Evolutionary conservation across 306 rosid genomes (phyloP).

Genomic region (Cucumis cinereus): DNA sequence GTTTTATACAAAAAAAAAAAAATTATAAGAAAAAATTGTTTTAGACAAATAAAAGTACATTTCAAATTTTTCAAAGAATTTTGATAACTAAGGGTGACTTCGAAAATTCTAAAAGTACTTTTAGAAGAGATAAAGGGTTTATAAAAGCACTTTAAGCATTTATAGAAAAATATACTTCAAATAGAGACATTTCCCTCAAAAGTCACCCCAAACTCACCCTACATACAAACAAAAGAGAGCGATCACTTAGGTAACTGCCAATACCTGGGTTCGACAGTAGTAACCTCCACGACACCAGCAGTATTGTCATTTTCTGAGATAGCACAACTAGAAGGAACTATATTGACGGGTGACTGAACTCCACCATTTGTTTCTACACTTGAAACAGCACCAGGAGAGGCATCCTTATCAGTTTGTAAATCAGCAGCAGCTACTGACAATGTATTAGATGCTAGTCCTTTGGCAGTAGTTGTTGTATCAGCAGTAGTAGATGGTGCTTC

Average conservation of each 20-base stretch:
- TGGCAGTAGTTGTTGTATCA: conserved; percentile 34
- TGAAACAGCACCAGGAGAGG: conserved; percentile 39
- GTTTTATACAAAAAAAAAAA: neutral
- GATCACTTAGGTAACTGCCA: conserved; percentile 5
- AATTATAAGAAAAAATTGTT: too few species aligned
- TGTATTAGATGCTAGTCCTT: conserved; percentile 50
- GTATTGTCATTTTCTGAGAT: conserved; percentile 28
- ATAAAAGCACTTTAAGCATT: neutral
- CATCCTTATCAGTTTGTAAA: conserved; percentile 22
- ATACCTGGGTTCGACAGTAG: conserved; percentile 45
- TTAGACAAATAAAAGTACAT: neutral
- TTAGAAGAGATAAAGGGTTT: neutral
- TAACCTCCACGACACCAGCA: conserved; percentile 19
- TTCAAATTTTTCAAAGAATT: neutral
- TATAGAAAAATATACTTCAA: neutral
- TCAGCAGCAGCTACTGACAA: conserved; percentile 37
- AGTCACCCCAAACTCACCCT: neutral
- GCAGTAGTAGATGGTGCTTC: conserved; percentile 27
- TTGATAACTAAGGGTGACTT: neutral
- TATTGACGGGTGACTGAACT: conserved; percentile 28
- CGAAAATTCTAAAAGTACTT: too few species aligned
- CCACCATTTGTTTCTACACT: conserved; percentile 29
- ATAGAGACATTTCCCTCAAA: neutral
- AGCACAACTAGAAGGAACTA: conserved; percentile 23
- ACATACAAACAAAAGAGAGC: neutral